Evolutionary conservation across 768 basidiomycete species (phyloP), one percentile per base, ranked within the genome.

Genomic region (Boletellus ananas): DNA sequence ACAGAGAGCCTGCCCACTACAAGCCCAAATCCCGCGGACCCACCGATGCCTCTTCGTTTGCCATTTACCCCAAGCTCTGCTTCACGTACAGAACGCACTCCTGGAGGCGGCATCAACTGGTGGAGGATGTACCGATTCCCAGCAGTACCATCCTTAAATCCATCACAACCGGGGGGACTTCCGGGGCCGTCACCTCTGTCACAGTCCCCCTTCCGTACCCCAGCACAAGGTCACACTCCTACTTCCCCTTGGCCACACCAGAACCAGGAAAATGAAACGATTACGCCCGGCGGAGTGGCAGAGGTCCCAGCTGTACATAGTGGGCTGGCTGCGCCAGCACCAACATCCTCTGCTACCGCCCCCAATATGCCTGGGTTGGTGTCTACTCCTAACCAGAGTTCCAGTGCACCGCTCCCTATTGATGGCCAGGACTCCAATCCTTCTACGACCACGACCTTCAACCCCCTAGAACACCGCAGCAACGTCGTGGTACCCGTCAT

Each of bases 101-200:
- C 71, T 16, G 72, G 73, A 34, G 69, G 69, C 25, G 74, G 76
- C 16, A 73, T 90, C 50, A 90, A 90, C 61, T 87, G 87, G 81
- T 90, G 89, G 89, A 73, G 88, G 48, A 67, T 89, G 58, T 89
- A 89, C 61, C 79, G 87, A n/a, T 90, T 90, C 72, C 85, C 85
- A 8, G 75, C 87, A 34, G 84, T 89, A 56, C 56, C 70, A 13
- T 72, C 77, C n/a, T 66, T 74, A 8, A 57, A 61, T 47, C 51
- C 48, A 39, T 58, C 50, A 47, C 57, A 47, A 44, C 61, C 52
- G 27, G 56, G 47, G 13, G 62, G 52, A 17, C 27, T 37, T 8
- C 55, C 50, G 41, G 63, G 45, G n/a, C 6, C 54, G 34, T 60
- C 56, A 16, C 49, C 58, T 25, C 40, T 46, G 36, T 74, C 50